phyloP scores from a whole-genome alignment of 306 rosid species.

The Purshia tridentata region DNA sequence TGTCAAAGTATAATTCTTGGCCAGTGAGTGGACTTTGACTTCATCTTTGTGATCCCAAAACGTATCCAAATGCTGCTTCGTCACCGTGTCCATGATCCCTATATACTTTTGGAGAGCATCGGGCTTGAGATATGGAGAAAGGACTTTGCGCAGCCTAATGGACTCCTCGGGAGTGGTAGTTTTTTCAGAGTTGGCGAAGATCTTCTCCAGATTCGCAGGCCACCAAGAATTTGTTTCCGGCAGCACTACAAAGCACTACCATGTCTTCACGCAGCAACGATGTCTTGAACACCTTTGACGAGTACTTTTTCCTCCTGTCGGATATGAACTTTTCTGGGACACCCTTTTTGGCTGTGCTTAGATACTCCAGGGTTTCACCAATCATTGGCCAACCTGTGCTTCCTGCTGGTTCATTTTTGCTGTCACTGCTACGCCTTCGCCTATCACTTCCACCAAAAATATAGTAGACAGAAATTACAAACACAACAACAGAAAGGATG shows the following conservation, averaged over 20 bases:
- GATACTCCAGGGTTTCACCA: conserved; percentile 21
- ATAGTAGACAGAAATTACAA: no score
- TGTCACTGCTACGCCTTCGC: no score
- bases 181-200: conserved; percentile 2
- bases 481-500: no score
- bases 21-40: not conserved
- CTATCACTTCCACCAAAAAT: no score
- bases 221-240: conserved; percentile 30
- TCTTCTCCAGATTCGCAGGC: not conserved
- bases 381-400: conserved; percentile 22
- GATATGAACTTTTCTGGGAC: conserved; percentile 16
- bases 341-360: not conserved
- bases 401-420: not conserved
- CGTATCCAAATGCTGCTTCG: conserved; percentile 1
- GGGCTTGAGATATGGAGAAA: conserved; percentile 6
- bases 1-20: not conserved
- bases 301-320: conserved; percentile 17
- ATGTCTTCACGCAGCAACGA: conserved; percentile 7
- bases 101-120: conserved; percentile 9
- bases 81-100: conserved; percentile 14
- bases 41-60: conserved; percentile 8
- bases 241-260: not conserved
- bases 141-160: not conserved
- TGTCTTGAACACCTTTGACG: conserved; percentile 12
- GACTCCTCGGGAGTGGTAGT: not conserved